Conservation (phyloP, 371 early-diverging fungal genomes). For the Mortierella sp. region DNA sequence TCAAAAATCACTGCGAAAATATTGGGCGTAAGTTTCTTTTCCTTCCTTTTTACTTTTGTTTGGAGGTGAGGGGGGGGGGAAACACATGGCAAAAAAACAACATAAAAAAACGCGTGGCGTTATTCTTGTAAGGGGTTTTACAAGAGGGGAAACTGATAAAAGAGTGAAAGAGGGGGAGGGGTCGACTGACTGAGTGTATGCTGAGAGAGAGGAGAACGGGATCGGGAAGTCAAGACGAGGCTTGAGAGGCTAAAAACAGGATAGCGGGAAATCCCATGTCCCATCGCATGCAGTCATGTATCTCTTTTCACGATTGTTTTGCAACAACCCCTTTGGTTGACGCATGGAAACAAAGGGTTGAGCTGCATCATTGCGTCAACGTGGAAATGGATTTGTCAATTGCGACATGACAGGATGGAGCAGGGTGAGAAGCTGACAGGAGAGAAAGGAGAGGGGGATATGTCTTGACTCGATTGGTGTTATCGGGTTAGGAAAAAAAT, state of each 20-base stretch:
- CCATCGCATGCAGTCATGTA: not conserved
- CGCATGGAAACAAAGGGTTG: slow-evolving; percentile 2
- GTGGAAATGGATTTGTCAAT: slow-evolving; percentile 4
- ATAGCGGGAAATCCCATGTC: not conserved
- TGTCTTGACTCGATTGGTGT: slow-evolving; percentile 9
- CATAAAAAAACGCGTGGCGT: not conserved
- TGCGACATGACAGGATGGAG: not conserved
- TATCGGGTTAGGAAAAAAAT: slow-evolving; percentile 14
- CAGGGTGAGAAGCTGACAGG: not conserved
- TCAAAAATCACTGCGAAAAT: slow-evolving; percentile 71
- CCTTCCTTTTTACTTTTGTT: not conserved
- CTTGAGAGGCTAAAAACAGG: not conserved
- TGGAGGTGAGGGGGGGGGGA: not conserved
- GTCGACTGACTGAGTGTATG: not conserved
- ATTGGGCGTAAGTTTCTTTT: slow-evolving; percentile 70
- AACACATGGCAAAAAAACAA: slow-evolving; percentile 4
- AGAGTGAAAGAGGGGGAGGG: not conserved
- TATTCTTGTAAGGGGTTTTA: not conserved
- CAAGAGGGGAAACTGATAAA: not conserved
- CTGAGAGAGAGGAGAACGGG: not conserved
- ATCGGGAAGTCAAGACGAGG: slow-evolving; percentile 5
- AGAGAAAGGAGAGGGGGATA: not conserved
- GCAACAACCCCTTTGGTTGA: not conserved
- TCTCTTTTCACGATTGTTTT: not conserved
- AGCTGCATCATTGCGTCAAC: slow-evolving; percentile 12